Conservation (phyloP, 2,329 filamentous ascomycete genomes). For the Paecilomyces sp. region DNA sequence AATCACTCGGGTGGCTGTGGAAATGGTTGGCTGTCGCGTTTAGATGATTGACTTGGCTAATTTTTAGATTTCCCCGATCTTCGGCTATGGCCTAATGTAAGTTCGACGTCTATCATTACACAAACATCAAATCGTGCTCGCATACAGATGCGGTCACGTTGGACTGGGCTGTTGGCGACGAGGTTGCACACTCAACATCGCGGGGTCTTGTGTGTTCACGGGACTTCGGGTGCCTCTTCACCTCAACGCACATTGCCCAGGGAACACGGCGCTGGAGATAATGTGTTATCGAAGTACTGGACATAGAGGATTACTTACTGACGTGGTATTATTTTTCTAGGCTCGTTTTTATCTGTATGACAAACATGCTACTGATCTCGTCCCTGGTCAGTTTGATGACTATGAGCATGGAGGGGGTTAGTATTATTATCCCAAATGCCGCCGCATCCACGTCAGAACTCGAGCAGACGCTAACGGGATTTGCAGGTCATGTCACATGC, state of each 20-base stretch:
- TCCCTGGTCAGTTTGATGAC: constrained; percentile 53
- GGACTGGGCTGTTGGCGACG: not conserved
- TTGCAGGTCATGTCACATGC: constrained; percentile 53
- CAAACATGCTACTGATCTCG: constrained; percentile 54
- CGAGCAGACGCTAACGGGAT: not conserved
- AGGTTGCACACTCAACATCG: not conserved
- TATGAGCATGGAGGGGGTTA: constrained; percentile 50
- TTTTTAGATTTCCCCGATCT: constrained; percentile 32
- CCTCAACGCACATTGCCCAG: not conserved
- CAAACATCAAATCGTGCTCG: constrained; percentile 11
- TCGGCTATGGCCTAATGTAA: constrained; percentile 34
- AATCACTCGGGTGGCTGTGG: constrained; percentile 17
- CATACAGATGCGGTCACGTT: constrained; percentile 32
- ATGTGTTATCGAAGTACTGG: not conserved
- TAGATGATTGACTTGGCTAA: constrained; percentile 30
- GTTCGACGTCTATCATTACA: constrained; percentile 18
- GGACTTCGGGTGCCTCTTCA: not conserved
- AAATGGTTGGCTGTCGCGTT: constrained; percentile 33
- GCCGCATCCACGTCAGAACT: not conserved
- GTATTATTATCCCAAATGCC: constrained; percentile 3
- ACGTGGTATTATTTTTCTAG: constrained; percentile 16
- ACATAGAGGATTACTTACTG: not conserved
- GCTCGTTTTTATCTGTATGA: constrained; percentile 55
- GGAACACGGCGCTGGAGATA: not conserved
- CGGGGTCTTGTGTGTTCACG: not conserved